Base-by-base conservation (phyloP, 2,329 filamentous ascomycete species). In the Aspergillus clavatus region DNA sequence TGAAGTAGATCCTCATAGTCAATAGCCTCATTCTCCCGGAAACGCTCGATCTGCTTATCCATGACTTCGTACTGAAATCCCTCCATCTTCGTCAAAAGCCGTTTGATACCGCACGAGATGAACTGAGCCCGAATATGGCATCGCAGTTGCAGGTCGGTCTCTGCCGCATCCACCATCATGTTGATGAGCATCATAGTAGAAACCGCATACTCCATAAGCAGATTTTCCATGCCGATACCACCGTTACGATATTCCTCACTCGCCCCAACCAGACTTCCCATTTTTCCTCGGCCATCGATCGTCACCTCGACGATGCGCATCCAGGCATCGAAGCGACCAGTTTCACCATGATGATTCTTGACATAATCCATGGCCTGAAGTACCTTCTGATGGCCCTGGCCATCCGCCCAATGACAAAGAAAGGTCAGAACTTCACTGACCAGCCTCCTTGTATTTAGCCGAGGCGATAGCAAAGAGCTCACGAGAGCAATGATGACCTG, bases 261-360 rank as follows among this genome's bases (percentile, higher is more conserved):
- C 24, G 93, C 93, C 54, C 93, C 93, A 22, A 98, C 93, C 58
- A 97, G 76, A 72, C 90, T 96, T 59, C 93, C 93, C 89, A 98
- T 96, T 78, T 97, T 98, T 59, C 93, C 93, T 61, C 93, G 86
- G 29, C 93, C 93, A 68, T 97, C 93, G 53, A 96, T 83, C 1
- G 91, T 97, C 57, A 97, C 91, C 70, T 97, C 93, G 33, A 97
- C 91, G 48, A 96, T 86, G 48, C 93, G 88, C 88, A 98, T 95
- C 93, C 93, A 98, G 28, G 90, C 84, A 68, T 98, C 93, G 62
- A 98, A 98, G 1, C 93, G 83, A 29, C 93, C 91, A 70, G 94
- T 96, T 67, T 97, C 93, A 50, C 85, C 86, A 61, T 90, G 84
- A 60, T 89, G 82, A 36, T 78, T 80, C 71, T 96, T 97, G 69